Conservation (phyloP, 208 protist genomes). For the Leishmania amazonensis region DNA sequence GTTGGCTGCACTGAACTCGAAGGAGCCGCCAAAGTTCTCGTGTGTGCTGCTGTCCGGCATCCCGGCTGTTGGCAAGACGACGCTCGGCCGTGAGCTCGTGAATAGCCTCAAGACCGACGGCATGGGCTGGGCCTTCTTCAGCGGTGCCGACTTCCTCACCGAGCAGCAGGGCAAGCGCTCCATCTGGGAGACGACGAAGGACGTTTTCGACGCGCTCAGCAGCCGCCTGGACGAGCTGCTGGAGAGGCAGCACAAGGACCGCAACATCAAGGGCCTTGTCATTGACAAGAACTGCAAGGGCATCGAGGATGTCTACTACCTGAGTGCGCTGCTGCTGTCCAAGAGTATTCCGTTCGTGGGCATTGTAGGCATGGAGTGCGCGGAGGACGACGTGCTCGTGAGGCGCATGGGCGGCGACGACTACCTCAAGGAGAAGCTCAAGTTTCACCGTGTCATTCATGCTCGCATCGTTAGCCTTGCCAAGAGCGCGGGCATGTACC, state of each 20-base stretch:
- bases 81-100: slow-evolving; percentile 73
- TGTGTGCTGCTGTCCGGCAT: slow-evolving; percentile 85
- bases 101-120: slow-evolving; percentile 73
- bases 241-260: slow-evolving; percentile 55
- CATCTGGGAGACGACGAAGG: slow-evolving; percentile 74
- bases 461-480: slow-evolving; percentile 74
- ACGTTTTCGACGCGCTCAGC: slow-evolving; percentile 82
- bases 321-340: slow-evolving; percentile 69
- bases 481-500: slow-evolving; percentile 75
- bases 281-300: slow-evolving; percentile 91
- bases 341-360: slow-evolving; percentile 83
- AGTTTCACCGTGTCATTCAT: slow-evolving; percentile 88
- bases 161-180: slow-evolving; percentile 51
- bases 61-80: slow-evolving; percentile 80
- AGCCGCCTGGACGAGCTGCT: slow-evolving; percentile 79
- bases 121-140: slow-evolving; percentile 87
- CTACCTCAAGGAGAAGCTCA: slow-evolving; percentile 75
- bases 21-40: slow-evolving; percentile 86
- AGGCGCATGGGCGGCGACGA: slow-evolving; percentile 71
- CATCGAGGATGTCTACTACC: slow-evolving; percentile 86
- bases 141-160: slow-evolving; percentile 73
- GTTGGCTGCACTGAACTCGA: slow-evolving; percentile 66
- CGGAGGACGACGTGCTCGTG: slow-evolving; percentile 67
- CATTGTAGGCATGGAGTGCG: slow-evolving; percentile 78
- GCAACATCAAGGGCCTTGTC: slow-evolving; percentile 80